Percentiles rank a stretch among this genome's conserved stretches.
Evolutionary conservation across 2,329 filamentous ascomycete species (phyloP).

Genomic region (Gnomoniopsis smithogilvyi): DNA sequence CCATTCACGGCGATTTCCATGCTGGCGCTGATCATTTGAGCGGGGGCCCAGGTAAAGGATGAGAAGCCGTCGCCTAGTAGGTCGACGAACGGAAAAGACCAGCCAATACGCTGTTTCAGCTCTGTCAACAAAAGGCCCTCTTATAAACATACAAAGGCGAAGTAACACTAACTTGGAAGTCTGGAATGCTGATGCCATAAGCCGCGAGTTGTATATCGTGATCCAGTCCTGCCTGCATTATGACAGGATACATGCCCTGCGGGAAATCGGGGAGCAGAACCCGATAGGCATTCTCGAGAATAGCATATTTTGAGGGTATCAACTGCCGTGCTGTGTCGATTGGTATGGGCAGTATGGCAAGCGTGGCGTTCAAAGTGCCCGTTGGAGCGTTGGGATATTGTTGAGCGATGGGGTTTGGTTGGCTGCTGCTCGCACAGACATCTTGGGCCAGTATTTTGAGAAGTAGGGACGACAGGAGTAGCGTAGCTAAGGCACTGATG

Average conservation of each 20-base stretch:
- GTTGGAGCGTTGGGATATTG: conserved; percentile 45
- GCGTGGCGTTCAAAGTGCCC: conserved; percentile 51
- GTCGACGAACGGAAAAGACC: conserved; percentile 56
- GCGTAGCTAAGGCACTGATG: conserved; percentile 5
- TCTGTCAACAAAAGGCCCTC: conserved; percentile 7
- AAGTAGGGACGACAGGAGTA: conserved; percentile 11
- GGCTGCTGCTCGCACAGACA: conserved; percentile 27
- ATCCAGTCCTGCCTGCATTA: conserved; percentile 47
- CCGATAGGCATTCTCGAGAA: conserved; percentile 47
- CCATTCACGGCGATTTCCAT: conserved; percentile 42
- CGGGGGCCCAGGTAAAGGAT: conserved; percentile 48
- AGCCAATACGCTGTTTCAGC: conserved; percentile 39
- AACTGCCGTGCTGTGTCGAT: conserved; percentile 41
- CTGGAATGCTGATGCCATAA: conserved; percentile 36
- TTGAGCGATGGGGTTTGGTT: conserved; percentile 46
- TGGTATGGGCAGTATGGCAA: conserved; percentile 49
- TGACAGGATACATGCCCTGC: conserved; percentile 48
- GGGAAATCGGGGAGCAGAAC: conserved; percentile 46
- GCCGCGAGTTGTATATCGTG: conserved; percentile 46
- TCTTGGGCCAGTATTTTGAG: conserved; percentile 6
- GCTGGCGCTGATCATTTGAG: conserved; percentile 42
- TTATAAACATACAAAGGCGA: conserved; percentile 10
- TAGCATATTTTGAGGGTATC: conserved; percentile 46
- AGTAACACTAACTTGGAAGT: conserved; percentile 42
- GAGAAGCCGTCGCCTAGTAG: conserved; percentile 46